These are phyloP conservation scores for Cairneyella variabilis DNA, from an alignment of 495 filamentous ascomycete species.

Conservation along the genomic window DNA sequence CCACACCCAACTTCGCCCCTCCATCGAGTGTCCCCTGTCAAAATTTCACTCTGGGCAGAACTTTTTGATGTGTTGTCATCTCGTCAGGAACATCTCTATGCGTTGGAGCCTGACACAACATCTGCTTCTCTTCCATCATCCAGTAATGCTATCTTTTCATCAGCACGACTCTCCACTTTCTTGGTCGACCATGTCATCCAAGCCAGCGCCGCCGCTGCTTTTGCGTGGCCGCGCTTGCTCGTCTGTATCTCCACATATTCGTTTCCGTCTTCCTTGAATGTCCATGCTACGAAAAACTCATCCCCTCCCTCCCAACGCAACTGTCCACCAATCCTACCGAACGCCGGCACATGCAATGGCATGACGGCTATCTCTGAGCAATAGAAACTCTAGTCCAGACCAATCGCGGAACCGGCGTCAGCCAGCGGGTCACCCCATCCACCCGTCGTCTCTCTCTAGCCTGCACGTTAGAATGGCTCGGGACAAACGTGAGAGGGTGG, in stretches of 20 bases:
- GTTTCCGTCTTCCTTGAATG: neutral
- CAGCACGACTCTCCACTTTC: neutral
- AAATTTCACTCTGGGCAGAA: too few relatives aligned
- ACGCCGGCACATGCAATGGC: constrained; percentile 21
- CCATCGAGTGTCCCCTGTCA: too few relatives aligned
- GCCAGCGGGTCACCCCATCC: constrained; percentile 29
- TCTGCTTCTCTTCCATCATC: neutral
- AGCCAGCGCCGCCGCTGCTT: constrained; percentile 15
- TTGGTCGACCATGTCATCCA: constrained; percentile 2
- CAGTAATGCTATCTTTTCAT: neutral
- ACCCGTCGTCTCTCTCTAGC: constrained; percentile 27
- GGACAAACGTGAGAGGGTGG: constrained; percentile 22
- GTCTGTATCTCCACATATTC: too few relatives aligned
- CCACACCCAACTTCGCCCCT: too few relatives aligned
- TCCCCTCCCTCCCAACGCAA: neutral
- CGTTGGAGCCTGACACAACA: constrained; percentile 21
- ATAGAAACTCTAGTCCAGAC: constrained; percentile 36
- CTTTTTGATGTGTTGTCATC: neutral
- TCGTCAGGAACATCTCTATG: constrained; percentile 15
- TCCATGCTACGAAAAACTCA: constrained; percentile 8
- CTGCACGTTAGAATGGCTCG: constrained; percentile 19
- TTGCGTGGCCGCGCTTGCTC: constrained; percentile 24
- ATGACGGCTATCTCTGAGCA: constrained; percentile 40
- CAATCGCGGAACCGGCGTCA: constrained; percentile 30
- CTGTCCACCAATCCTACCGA: constrained; percentile 19